Conservation (phyloP, 2,329 filamentous ascomycete species). For the Aspergillus pseudoviridinutans region DNA sequence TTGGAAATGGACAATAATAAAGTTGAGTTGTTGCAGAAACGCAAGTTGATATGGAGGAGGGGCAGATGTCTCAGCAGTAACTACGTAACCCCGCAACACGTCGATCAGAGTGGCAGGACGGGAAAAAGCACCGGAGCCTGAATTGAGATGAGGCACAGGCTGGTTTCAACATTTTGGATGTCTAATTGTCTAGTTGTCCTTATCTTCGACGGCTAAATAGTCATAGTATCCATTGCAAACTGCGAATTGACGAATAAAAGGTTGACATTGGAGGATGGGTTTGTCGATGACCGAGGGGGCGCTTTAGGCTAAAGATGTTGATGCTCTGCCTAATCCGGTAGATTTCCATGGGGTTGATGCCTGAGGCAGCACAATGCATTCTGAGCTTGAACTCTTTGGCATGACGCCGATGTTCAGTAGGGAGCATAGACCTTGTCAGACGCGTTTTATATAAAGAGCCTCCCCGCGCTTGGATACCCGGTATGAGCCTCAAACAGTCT, state of each 20-base stretch:
- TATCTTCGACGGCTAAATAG: not conserved
- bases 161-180: not conserved
- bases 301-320: conserved; percentile 4
- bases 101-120: not conserved
- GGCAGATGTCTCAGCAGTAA: not conserved
- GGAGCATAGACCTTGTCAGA: too few species aligned
- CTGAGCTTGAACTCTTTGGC: not conserved
- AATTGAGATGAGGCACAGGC: not conserved
- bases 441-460: too few species aligned
- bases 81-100: not conserved
- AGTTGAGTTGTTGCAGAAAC: not conserved
- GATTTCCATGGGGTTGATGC: not conserved
- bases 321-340: conserved; percentile 2
- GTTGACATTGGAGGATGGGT: not conserved
- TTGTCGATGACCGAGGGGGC: not conserved
- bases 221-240: not conserved
- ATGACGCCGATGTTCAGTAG: too few species aligned
- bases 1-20: not conserved
- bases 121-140: not conserved
- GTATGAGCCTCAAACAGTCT: not conserved
- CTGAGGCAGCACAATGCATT: not conserved
- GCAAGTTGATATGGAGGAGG: not conserved
- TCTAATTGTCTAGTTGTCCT: not conserved
- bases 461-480: not conserved
- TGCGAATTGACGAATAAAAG: not conserved